Conservation (phyloP, 2,329 filamentous ascomycete species). For the Trichoderma polysporum region DNA sequence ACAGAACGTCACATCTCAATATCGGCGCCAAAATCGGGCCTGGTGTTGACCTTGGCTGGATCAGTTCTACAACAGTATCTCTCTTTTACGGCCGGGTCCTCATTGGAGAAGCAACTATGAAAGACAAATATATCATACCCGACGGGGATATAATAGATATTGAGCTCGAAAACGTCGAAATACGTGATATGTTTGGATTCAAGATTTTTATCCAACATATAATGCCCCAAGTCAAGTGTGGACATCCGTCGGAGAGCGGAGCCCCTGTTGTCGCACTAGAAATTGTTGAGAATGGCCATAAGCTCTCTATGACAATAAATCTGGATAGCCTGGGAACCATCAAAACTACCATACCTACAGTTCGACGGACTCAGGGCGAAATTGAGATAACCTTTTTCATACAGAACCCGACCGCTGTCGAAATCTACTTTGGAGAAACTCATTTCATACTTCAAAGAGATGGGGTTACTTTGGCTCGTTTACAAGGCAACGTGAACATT, state of each 20-base stretch:
- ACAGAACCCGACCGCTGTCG: constrained; percentile 33
- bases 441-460: constrained; percentile 34
- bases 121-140: constrained; percentile 32
- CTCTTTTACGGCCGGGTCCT: constrained; percentile 31
- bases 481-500: constrained; percentile 34
- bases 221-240: constrained; percentile 29
- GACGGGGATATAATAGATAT: constrained; percentile 31
- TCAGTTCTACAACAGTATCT: constrained; percentile 32
- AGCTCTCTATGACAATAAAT: constrained; percentile 30
- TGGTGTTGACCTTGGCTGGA: constrained; percentile 32
- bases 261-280: constrained; percentile 32
- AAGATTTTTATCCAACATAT: constrained; percentile 34
- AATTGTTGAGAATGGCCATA: constrained; percentile 27
- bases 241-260: constrained; percentile 30
- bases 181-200: constrained; percentile 32
- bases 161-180: constrained; percentile 30
- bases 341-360: constrained; percentile 25
- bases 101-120: constrained; percentile 34
- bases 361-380: constrained; percentile 22
- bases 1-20: constrained; percentile 33
- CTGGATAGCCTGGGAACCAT: constrained; percentile 32
- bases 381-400: constrained; percentile 29
- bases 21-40: constrained; percentile 31
- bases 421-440: constrained; percentile 34
- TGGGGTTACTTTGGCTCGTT: constrained; percentile 29